Evolutionary conservation across 225 moss, liverwort and hornwort species (phyloP), one percentile per base, ranked within the genome.

Genomic region (Ulota crispa): DNA sequence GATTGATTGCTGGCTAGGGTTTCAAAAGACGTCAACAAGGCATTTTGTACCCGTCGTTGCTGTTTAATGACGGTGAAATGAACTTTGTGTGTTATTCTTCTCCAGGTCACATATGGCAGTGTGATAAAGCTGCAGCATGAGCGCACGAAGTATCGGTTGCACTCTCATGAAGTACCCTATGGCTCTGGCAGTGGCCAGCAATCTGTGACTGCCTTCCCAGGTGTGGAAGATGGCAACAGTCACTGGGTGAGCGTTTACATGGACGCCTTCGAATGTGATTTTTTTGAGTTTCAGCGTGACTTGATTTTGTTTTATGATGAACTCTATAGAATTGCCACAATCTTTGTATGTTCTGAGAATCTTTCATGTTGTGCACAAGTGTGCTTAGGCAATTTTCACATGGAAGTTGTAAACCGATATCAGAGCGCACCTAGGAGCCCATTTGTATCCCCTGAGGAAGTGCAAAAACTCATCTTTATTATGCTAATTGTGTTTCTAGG

Each of bases 181-280:
- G 99, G 99, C 61, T 92, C 99, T 76, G 99, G 99, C 67, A 99
- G 99, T 66, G 99, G 99, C 27, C 99, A 99, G 69, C 99, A 99
- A 76, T 99, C 99, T 80, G 99, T 99, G 79, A 99, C 99, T 75
- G 89, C 92, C 59, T 99, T 96, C 77, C 96, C 94, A 52, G 96
- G 96, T 66, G 96, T 92, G 52, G 95, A 98, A 78, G 99, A 99
- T 80, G 86, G 90, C 82, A 99, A 99, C 63, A 99, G 99, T 79
- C 93, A 92, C 79, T 99, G 99, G 99, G 98, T 98, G 90, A 86
- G 95, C 79, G 42, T 26, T 76, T 55, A 54, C 72, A 52, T 9
- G n/a, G 64, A 50, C 23, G 43, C 34, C 6, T 2, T 12, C 24
- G 45, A 84, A 65, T 53, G 37, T 42, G 28, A 0, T 20, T 59